These are phyloP conservation scores for Prunus yedoensis DNA, from an alignment of 331 rosid species.

Conservation along the genomic window DNA sequence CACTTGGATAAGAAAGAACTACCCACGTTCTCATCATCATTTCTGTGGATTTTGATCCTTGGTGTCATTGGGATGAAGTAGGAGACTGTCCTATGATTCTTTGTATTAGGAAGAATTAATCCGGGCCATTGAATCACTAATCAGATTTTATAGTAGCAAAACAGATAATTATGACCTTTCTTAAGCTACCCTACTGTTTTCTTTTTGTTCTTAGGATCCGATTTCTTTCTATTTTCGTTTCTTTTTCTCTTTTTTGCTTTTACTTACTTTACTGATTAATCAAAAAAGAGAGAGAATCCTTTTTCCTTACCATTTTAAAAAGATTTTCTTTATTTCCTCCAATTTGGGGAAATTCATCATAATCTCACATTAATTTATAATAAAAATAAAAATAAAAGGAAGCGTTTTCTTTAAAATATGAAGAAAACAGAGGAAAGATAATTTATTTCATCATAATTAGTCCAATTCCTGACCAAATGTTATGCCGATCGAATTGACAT, in stretches of 20 bases:
- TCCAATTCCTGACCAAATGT: too few species aligned
- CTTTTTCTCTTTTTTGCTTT: neutral
- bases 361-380: neutral
- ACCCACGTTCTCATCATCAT: slow-evolving; percentile 12
- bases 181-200: neutral
- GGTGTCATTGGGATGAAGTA: neutral
- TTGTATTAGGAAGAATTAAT: neutral
- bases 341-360: neutral
- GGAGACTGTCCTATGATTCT: neutral
- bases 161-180: neutral
- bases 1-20: neutral
- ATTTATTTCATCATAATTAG: too few species aligned
- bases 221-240: neutral
- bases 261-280: neutral
- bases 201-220: neutral
- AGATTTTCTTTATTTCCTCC: neutral
- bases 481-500: too few species aligned
- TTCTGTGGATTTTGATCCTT: slow-evolving; percentile 1
- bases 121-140: slow-evolving; percentile 3
- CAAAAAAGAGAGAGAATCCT: neutral
- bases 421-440: too few species aligned
- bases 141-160: neutral
- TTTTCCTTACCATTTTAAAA: neutral
- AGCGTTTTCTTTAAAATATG: neutral
- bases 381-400: too few species aligned